Evolutionary conservation across 1,284 basidiomycete genomes (phyloP), one percentile per base, ranked within the genome.

Genomic region (Apiotrichum porosum): DNA sequence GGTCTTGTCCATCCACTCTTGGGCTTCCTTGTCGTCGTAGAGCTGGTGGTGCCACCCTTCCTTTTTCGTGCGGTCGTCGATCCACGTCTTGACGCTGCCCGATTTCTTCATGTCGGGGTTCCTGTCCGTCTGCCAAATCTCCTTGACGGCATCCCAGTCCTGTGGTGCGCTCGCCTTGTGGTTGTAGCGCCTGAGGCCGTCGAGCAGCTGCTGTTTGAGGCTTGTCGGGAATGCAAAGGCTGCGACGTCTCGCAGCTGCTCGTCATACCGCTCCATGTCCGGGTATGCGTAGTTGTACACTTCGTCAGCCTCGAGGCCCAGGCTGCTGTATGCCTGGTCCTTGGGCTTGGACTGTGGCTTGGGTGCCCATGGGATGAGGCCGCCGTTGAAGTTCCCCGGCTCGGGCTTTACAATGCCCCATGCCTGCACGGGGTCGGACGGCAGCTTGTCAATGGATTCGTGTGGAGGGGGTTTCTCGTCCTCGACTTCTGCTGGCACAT

Each of bases 61-160:
- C 15, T 59, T 49, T n/a, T n/a, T 18, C 24, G 58, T 59, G 35
- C 23, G 24, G 2, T 61, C 58, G 12, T 57, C 46, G 33, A 40
- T 56, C 73, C 73, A 75, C 8, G 43, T 60, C 34, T n/a, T 31
- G 2, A 71, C 62, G 8, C 57, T 51, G 1, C 24, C 36, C 6
- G 37, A 41, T 13, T 56, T 37, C 19, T 18, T 46, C 2, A 52
- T 26, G 5, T 37, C 34, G 13, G 43, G 42, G 39, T 65, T 52
- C 47, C 68, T 70, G 43, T 66, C 71, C 46, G 72, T 73, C 62
- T 72, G 70, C 71, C 71, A 75, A 4, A 75, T 55, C 10, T 22
- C 44, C 51, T 62, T 62, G 24, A 31, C 60, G n/a, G 21, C 42
- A 15, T 48, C 44, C 44, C 47, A 49, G 13, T 22, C 37, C 3